phyloP scores from a whole-genome alignment of 495 filamentous ascomycete genomes.

The Xylaria curta region DNA sequence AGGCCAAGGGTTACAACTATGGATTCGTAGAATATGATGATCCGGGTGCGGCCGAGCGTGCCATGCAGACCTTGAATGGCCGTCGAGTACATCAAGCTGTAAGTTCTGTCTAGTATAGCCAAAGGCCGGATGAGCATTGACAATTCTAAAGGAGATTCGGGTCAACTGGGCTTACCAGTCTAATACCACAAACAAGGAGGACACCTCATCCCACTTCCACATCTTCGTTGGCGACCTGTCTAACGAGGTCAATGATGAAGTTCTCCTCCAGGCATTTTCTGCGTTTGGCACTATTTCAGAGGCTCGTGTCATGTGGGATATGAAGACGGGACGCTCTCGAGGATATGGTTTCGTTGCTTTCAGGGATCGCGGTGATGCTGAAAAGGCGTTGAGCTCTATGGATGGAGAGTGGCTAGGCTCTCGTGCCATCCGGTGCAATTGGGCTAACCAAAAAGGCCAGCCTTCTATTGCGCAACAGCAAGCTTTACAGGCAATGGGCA shows the following conservation, averaged over 20 bases:
- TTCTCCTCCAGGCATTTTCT: constrained; percentile 92
- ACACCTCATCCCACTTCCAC: constrained; percentile 98
- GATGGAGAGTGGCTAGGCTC: constrained; percentile 99
- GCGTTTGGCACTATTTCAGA: constrained; percentile 98
- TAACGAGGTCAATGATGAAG: constrained; percentile 98
- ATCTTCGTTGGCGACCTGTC: constrained; percentile 99
- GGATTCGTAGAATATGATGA: constrained; percentile 99
- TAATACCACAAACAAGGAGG: constrained; percentile 92
- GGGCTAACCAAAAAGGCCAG: constrained; percentile 99
- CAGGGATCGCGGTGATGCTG: constrained; percentile 90
- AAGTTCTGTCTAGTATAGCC: constrained; percentile 41
- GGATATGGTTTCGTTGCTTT: constrained; percentile 99
- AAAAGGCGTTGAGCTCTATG: constrained; percentile 96
- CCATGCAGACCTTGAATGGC: constrained; percentile 96
- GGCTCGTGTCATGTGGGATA: constrained; percentile 99
- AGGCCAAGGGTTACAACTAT: constrained; percentile 98
- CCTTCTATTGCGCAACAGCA: constrained; percentile 97
- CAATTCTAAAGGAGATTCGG: constrained; percentile 80
- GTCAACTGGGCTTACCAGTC: constrained; percentile 99
- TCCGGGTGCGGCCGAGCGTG: constrained; percentile 91
- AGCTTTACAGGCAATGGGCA: constrained; percentile 96
- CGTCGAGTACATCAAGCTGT: constrained; percentile 94
- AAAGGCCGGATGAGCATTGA: constrained; percentile 25
- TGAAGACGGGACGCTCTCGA: constrained; percentile 98
- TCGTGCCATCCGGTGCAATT: constrained; percentile 98